Evolutionary conservation across 1,284 basidiomycete genomes (phyloP), one percentile per base, ranked within the genome.

Genomic region (Athelia sp.): DNA sequence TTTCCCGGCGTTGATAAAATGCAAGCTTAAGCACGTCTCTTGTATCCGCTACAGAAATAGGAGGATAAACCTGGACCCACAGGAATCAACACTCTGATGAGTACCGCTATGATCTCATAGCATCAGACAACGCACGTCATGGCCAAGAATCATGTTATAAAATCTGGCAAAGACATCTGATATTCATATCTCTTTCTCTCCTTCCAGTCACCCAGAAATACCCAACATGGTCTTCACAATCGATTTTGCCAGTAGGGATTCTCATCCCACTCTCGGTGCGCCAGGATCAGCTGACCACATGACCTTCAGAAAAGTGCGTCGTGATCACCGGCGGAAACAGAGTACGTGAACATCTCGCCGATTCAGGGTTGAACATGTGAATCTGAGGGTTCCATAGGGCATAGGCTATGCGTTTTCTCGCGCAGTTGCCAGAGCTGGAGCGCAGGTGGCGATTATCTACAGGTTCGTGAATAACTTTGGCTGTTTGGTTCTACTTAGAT

Each of bases 371-470:
- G 19, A 9, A 22, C 10, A 44, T n/a, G 6, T 26, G 43, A 23
- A 4, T 44, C 9, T 22, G 8, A 6, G 36, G 8, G 15, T 22
- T 26, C 43, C 10, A 21, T n/a, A 21, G 22, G 18, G 43, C 43
- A 22, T 23, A 6, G 78, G 78, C 3, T 59, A 55, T n/a, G 75
- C 68, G 10, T 70, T 71, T 52, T 69, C 72, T 49, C 61, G 62
- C 40, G 71, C 73, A 3, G 65, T 75, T 49, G 74, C 74, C 9
- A 56, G 66, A 43, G 69, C 73, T 0, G 69, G 69, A 21, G 63
- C 65, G 0, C 62, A 62, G 26, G 71, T 77, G 3, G 75, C 69
- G 15, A 70, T 76, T n/a, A 69, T 77, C 29, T 75, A 73, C 59
- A 66, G 66, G 63, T 64, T 24, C 3, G 36, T 45, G 4, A 44